phyloP scores from a whole-genome alignment of 2,329 filamentous ascomycete genomes.

The Curvularia spicifera region DNA sequence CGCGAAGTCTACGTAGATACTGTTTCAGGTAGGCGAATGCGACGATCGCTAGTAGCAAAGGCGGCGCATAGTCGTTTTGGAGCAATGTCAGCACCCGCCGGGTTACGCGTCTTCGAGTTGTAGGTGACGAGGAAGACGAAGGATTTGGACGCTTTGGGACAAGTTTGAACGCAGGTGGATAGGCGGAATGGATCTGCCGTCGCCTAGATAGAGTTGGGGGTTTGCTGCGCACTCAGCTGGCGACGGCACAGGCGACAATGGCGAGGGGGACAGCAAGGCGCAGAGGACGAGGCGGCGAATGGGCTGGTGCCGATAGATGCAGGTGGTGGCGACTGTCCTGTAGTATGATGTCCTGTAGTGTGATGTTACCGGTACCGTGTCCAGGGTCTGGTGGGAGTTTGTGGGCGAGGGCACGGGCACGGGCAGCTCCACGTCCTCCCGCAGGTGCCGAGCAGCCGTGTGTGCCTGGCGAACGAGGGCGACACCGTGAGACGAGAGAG shows the following conservation, averaged over 20 bases:
- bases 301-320: neutral
- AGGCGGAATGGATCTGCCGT: neutral
- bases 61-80: neutral
- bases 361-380: too few species aligned
- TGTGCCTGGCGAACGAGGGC: conserved; percentile 11
- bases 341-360: neutral
- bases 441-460: conserved; percentile 17
- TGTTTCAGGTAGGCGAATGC: neutral
- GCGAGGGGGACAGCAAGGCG: neutral
- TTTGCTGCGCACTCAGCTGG: neutral
- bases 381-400: too few species aligned
- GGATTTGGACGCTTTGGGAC: conserved; percentile 17
- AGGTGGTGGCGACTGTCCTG: neutral
- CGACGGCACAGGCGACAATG: neutral
- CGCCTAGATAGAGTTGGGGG: neutral
- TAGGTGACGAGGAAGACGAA: neutral
- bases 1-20: conserved; percentile 1
- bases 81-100: neutral
- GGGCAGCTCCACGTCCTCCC: conserved; percentile 17
- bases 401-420: conserved; percentile 2
- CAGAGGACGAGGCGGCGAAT: neutral
- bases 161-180: conserved; percentile 2
- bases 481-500: neutral
- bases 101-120: conserved; percentile 13
- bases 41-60: conserved; percentile 10